A percentile compares a stretch with the other conserved stretches of the same genome.
Conservation (phyloP, 2,329 filamentous ascomycete species). For the Fusarium circinatum region DNA sequence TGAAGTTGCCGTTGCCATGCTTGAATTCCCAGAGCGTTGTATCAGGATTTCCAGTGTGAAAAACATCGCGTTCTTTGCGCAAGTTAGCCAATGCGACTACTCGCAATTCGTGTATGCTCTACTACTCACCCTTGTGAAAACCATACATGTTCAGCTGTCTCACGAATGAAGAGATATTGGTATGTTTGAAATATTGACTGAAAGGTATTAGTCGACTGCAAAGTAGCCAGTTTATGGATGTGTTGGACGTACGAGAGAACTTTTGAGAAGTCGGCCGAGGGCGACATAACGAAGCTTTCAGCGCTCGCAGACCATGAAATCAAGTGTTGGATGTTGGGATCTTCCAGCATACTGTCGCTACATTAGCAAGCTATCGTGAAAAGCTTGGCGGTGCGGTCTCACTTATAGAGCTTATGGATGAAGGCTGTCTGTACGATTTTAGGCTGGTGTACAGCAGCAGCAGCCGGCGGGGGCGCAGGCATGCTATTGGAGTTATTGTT, state of each 20-base stretch:
- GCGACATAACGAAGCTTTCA: constrained; percentile 99
- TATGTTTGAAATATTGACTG: constrained; percentile 99
- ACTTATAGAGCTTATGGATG: constrained; percentile 99
- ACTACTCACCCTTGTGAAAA: constrained; percentile 88
- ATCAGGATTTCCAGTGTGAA: constrained; percentile 93
- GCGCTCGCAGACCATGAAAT: constrained; percentile 96
- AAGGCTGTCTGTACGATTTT: constrained; percentile 99
- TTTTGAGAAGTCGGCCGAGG: constrained; percentile 96
- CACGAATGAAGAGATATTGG: constrained; percentile 98
- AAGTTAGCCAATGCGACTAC: constrained; percentile 6
- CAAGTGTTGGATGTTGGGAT: constrained; percentile 89
- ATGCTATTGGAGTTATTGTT: constrained; percentile 53
- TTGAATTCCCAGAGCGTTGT: constrained; percentile 99
- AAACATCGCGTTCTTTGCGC: constrained; percentile 89
- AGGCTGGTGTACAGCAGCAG: constrained; percentile 85
- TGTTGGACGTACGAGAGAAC: constrained; percentile 84
- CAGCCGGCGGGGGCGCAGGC: constrained; percentile 63
- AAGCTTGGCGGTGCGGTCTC: constrained; percentile 49
- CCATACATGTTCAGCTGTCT: constrained; percentile 99
- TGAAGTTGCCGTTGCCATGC: constrained; percentile 97
- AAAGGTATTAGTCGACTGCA: constrained; percentile 10
- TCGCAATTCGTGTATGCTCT: not conserved
- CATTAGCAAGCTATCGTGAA: constrained; percentile 38
- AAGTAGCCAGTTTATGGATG: not conserved
- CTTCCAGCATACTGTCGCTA: constrained; percentile 87